Conservation (phyloP, 768 basidiomycete species). For the Kwoniella europaea region DNA sequence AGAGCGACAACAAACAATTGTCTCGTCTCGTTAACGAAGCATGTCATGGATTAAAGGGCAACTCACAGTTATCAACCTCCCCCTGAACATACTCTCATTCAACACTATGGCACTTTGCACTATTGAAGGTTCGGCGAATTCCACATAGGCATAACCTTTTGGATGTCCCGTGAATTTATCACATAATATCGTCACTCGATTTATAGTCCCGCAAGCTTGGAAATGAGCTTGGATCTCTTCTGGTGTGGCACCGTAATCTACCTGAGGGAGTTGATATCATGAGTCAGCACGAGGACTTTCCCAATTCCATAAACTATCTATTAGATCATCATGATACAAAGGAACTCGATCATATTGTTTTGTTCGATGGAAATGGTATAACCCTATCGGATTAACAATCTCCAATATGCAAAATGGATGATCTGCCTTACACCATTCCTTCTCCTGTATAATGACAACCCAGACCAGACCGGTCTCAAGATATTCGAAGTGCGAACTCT, state of each 20-base stretch:
- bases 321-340: no score
- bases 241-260: constrained; percentile 95
- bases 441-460: neutral
- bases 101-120: constrained; percentile 88
- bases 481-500: neutral
- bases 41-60: no score
- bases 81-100: constrained; percentile 95
- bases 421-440: neutral
- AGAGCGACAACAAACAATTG: no score
- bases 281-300: neutral
- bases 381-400: no score
- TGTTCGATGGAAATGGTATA: no score
- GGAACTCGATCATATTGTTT: no score
- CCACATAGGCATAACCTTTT: constrained; percentile 98
- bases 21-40: no score
- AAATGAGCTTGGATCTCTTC: constrained; percentile 98
- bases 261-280: constrained; percentile 62
- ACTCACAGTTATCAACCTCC: constrained; percentile 85
- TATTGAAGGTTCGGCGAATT: constrained; percentile 91
- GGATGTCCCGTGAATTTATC: constrained; percentile 99
- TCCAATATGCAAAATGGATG: no score
- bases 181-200: constrained; percentile 97
- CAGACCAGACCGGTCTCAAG: neutral
- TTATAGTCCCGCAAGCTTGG: constrained; percentile 96
- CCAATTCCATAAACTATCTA: neutral